A percentile compares a stretch with the other conserved stretches of the same genome.
Conservation (phyloP, 306 rosid genomes). For the Trichosanthes cucumerina region DNA sequence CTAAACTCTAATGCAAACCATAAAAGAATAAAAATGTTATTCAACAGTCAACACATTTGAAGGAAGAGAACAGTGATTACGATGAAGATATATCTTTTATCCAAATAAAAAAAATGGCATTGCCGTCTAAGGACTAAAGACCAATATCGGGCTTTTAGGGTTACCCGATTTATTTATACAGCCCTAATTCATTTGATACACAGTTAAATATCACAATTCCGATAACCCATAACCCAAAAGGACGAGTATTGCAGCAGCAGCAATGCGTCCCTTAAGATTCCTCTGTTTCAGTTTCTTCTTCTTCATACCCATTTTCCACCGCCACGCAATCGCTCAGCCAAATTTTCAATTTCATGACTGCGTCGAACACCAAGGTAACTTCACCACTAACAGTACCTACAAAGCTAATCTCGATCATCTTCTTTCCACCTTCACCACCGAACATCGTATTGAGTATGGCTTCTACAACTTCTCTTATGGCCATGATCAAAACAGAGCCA, state of each 20-base stretch:
- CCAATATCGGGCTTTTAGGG: too few relatives aligned
- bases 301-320: neutral
- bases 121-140: too few relatives aligned
- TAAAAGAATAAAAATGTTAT: too few relatives aligned
- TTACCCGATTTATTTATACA: too few relatives aligned
- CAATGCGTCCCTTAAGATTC: neutral
- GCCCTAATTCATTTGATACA: neutral
- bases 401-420: conserved; percentile 32
- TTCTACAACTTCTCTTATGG: conserved; percentile 28
- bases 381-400: conserved; percentile 35
- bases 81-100: too few relatives aligned
- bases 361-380: conserved; percentile 3
- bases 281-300: neutral
- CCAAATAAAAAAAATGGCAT: too few relatives aligned
- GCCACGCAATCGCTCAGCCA: neutral
- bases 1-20: too few relatives aligned
- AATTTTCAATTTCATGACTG: neutral
- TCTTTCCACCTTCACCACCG: conserved; percentile 27
- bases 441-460: conserved; percentile 9
- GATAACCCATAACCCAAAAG: neutral
- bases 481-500: conserved; percentile 5
- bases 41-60: too few relatives aligned
- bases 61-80: too few relatives aligned
- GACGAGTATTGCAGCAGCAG: too few relatives aligned
- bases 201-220: neutral